phyloP scores from a whole-genome alignment of 2,329 filamentous ascomycete genomes.

The Fonsecaea multimorphosa region DNA sequence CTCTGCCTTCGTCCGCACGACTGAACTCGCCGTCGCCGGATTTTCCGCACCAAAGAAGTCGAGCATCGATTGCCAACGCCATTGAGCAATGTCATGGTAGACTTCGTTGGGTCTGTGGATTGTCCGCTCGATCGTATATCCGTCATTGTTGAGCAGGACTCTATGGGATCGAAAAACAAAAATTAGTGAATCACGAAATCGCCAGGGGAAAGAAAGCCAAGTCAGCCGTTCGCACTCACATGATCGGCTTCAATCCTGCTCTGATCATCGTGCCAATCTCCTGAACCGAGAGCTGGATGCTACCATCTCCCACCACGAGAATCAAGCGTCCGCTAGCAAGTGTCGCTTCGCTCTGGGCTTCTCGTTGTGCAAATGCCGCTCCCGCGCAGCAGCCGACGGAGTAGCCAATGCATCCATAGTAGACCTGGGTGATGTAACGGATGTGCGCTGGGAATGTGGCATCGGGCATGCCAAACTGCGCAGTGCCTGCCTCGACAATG shows the following conservation, averaged over 20 bases:
- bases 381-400: conserved; percentile 33
- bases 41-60: too few species aligned
- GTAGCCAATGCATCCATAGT: conserved; percentile 39
- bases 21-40: too few species aligned
- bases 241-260: conserved; percentile 33
- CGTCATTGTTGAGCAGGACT: not conserved
- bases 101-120: too few species aligned
- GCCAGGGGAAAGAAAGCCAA: not conserved
- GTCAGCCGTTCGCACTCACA: conserved; percentile 4
- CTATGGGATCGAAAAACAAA: too few species aligned
- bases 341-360: conserved; percentile 22
- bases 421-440: conserved; percentile 34
- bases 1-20: too few species aligned
- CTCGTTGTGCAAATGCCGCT: conserved; percentile 25
- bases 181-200: not conserved
- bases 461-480: conserved; percentile 36
- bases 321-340: conserved; percentile 29
- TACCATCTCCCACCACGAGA: conserved; percentile 37
- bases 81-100: too few species aligned
- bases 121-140: not conserved
- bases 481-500: conserved; percentile 37
- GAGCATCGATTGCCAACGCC: too few species aligned
- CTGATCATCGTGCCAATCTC: conserved; percentile 38
- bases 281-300: conserved; percentile 38
- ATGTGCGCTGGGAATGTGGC: conserved; percentile 31